Base-by-base conservation (phyloP, 495 filamentous ascomycete genomes). In the Aspergillus steynii region DNA sequence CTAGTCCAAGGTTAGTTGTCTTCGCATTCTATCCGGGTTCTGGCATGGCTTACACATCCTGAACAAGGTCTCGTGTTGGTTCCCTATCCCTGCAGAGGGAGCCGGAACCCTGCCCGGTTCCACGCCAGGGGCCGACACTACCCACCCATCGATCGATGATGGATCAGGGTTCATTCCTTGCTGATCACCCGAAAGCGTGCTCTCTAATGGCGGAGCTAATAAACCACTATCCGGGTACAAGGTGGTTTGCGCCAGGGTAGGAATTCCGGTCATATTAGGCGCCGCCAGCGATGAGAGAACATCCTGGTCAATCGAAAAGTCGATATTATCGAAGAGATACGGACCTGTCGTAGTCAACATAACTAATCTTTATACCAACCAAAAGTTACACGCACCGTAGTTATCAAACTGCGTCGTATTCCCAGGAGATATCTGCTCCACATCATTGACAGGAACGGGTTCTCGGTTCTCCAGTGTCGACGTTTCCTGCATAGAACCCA, bases 51-150 rank as follows among this genome's bases (percentile, higher is more conserved):
- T 58, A 61, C 45, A 58, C 47, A 61, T 60, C 49, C 53, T 46
- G 4, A 58, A 55, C 45, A 60, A 32, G 31, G 47, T 32, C 20
- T 61, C 31, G 46, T 62, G 48, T 25, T 59, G 27, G 15, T 45
- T 50, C 4, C 31, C 29, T 14, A 45, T 34, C 3, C 37, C n/a
- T 8, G 53, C n/a, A 37, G n/a, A 31, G 8, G 34, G 45, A 28
- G 29, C 51, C 49, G 37, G 7, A 53, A 46, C 27, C n/a, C 52
- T 34, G 4, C 20, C 29, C 5, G 15, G 3, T 20, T 54, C 31
- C 31, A 54, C 15, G 3, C 0, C 29, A 6, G 52, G 52, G 0
- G 31, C 31, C 3, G 52, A 25, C 6, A 29, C 20, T 20, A 54
- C 5, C 29, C 31, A 37, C 29, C 52, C 31, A 6, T 54, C 31